These are phyloP conservation scores for Kazachstania sp. DNA, from an alignment of 1,139 yeast species.

Conservation along the genomic window DNA sequence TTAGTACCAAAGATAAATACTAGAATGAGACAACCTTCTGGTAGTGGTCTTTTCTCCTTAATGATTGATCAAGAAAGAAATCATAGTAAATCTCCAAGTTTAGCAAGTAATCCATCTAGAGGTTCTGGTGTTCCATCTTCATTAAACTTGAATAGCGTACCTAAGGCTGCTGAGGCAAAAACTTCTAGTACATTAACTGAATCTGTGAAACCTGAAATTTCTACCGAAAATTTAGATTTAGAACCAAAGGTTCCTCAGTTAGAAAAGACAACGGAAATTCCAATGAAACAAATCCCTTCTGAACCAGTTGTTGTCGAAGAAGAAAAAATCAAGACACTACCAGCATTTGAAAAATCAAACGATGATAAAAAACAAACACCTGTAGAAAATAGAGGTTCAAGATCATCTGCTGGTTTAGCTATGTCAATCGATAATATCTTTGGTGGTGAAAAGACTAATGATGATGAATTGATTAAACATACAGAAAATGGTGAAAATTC, in stretches of 20 bases:
- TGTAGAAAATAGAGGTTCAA: not conserved
- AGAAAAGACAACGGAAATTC: no score
- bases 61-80: slow-evolving; percentile 15
- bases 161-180: not conserved
- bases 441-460: slow-evolving; percentile 3
- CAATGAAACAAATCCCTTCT: not conserved
- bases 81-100: slow-evolving; percentile 3
- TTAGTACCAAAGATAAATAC: slow-evolving; percentile 9
- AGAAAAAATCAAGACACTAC: no score
- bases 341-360: no score
- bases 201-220: not conserved
- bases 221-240: not conserved
- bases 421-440: slow-evolving; percentile 5
- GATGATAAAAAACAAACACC: no score
- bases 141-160: not conserved
- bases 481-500: not conserved
- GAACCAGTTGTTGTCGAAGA: not conserved
- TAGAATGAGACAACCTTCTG: slow-evolving; percentile 25
- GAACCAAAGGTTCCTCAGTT: not conserved
- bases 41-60: slow-evolving; percentile 24
- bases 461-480: slow-evolving; percentile 2
- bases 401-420: slow-evolving; percentile 1
- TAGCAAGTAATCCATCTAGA: not conserved
- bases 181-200: not conserved
- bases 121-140: not conserved